Conservation (phyloP, 768 basidiomycete species). For the Strobilomyces confusus region DNA sequence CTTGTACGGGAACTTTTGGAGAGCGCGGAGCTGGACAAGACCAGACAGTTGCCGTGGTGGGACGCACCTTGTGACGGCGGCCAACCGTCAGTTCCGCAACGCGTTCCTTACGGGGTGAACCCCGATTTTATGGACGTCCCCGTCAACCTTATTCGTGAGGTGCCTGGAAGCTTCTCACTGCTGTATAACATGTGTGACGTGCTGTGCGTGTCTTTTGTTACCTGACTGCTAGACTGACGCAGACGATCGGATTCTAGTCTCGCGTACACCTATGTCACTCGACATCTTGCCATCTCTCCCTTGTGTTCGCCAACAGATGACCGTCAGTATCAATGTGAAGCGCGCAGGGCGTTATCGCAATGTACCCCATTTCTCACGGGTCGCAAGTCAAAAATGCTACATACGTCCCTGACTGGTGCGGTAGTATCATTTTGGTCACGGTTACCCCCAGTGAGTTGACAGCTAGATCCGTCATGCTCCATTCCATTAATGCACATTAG, state of each 20-base stretch:
- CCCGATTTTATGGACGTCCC: conserved; percentile 49
- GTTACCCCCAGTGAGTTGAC: conserved; percentile 37
- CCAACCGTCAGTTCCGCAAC: neutral
- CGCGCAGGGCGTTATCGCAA: conserved; percentile 43
- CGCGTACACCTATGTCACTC: conserved; percentile 64
- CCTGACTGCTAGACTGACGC: neutral
- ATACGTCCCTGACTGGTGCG: conserved; percentile 46
- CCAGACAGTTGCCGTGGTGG: conserved; percentile 74
- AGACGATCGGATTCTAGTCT: conserved; percentile 33
- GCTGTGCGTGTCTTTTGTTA: conserved; percentile 44
- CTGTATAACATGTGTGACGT: conserved; percentile 68
- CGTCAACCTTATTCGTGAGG: conserved; percentile 37
- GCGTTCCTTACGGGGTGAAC: conserved; percentile 31
- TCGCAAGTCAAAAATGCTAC: conserved; percentile 51
- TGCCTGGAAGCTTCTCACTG: conserved; percentile 40
- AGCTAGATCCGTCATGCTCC: neutral
- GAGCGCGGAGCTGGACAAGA: conserved; percentile 49
- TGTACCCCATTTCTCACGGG: conserved; percentile 65
- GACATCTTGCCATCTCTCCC: conserved; percentile 57
- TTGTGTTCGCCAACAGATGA: conserved; percentile 42
- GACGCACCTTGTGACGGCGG: conserved; percentile 29
- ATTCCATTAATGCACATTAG: conserved; percentile 24
- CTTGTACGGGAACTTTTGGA: conserved; percentile 57
- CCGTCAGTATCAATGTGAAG: conserved; percentile 43
- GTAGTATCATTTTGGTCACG: conserved; percentile 67